Evolutionary conservation across 192 early-diverging fungal genomes (phyloP).

Genomic region (Diversispora eburnea): DNA sequence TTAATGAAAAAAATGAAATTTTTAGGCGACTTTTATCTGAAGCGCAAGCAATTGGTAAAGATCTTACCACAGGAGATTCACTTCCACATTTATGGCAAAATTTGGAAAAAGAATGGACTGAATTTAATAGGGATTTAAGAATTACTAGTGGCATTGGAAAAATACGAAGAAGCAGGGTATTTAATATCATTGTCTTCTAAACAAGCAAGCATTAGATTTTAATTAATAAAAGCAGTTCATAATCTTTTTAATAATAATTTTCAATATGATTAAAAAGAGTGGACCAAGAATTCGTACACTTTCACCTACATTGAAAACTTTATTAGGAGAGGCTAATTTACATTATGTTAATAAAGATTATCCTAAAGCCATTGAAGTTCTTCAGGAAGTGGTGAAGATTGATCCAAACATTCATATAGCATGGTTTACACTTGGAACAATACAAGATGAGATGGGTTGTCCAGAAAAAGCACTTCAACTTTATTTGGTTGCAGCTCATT

Average conservation of each 20-base stretch:
- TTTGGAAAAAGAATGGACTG: conserved; percentile 26
- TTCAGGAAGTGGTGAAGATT: conserved; percentile 74
- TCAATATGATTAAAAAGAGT: not conserved
- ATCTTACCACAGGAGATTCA: conserved; percentile 4
- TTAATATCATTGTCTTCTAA: not conserved
- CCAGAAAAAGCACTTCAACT: conserved; percentile 68
- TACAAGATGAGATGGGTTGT: conserved; percentile 84
- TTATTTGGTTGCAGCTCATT: conserved; percentile 86
- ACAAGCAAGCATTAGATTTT: not conserved
- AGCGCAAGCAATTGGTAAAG: conserved; percentile 18
- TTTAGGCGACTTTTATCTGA: conserved; percentile 18
- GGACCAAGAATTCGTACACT: not conserved
- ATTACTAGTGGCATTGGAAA: conserved; percentile 25
- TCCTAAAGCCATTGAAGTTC: conserved; percentile 63
- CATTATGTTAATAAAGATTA: conserved; percentile 70
- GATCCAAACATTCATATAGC: conserved; percentile 70
- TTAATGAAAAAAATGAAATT: not conserved
- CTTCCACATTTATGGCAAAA: conserved; percentile 26
- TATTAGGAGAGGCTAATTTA: conserved; percentile 76
- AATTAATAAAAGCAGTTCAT: not conserved
- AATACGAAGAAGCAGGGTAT: conserved; percentile 6
- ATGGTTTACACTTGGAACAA: conserved; percentile 86
- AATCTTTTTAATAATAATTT: not conserved
- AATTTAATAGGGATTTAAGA: conserved; percentile 26
- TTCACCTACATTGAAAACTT: conserved; percentile 47